phyloP scores from a whole-genome alignment of 1,284 basidiomycete genomes.

The Mycosarcoma mackinlayi region DNA sequence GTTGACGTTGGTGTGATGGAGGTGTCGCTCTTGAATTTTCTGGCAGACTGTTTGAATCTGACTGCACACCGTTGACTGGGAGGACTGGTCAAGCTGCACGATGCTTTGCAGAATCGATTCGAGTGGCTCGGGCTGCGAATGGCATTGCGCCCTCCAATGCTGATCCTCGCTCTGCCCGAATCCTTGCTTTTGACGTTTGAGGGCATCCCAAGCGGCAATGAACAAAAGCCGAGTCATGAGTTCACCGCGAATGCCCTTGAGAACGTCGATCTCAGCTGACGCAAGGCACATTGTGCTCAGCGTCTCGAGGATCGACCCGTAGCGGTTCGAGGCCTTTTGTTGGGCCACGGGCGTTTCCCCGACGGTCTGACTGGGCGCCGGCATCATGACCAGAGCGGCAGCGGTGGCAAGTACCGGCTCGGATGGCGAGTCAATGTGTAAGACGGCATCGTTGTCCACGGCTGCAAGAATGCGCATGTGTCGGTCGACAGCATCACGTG shows the following conservation, averaged over 20 bases:
- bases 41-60: not conserved
- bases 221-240: slow-evolving; percentile 1
- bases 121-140: not conserved
- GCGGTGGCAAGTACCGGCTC: no score
- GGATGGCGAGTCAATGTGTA: not conserved
- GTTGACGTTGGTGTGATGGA: not conserved
- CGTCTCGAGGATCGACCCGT: slow-evolving; percentile 7
- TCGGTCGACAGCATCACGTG: not conserved
- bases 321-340: not conserved
- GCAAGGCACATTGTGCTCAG: not conserved
- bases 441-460: slow-evolving; percentile 1
- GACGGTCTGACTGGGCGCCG: not conserved
- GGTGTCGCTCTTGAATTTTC: not conserved
- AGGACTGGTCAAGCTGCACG: not conserved
- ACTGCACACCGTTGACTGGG: not conserved
- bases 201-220: slow-evolving; percentile 9
- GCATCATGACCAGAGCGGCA: slow-evolving; percentile 4
- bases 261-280: slow-evolving; percentile 3
- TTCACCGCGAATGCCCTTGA: slow-evolving; percentile 6
- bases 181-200: not conserved
- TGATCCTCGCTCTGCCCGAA: not conserved
- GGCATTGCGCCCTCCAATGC: not conserved
- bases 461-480: slow-evolving; percentile 5
- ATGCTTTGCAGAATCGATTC: not conserved
- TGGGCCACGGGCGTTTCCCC: not conserved